Base-by-base conservation (phyloP, 345 rosid species). In the Lepidium sativum region DNA sequence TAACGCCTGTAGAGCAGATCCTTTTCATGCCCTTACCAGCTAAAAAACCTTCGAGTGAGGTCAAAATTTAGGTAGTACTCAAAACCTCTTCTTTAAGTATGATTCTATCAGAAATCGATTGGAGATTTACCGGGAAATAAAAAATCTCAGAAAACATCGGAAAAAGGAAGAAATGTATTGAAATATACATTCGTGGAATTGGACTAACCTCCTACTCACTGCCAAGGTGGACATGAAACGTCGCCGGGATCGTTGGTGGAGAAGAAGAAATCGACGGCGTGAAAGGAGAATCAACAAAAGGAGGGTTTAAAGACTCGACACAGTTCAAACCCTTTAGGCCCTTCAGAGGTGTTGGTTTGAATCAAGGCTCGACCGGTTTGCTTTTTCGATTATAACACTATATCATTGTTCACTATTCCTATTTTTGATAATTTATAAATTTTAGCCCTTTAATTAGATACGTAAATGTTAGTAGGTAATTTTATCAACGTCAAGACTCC, bases 161-260 rank as follows among this genome's bases (percentile, higher is more conserved):
- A 57, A 23, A 23, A 57, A 16, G 40, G 14, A 54, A 14, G 3
- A 35, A 11, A 11, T 37, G 5, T 37, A 37, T 3, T 10, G 18
- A 27, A 32, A 33, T 25, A 47, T 9, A 49, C 54, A 35, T n/a
- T 47, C 44, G 2, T 18, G 29, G 88, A 81, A 81, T 67, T 80
- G 89, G 92, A 84, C 84, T 57, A 85, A 92, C 78, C 79, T 92
- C 14, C 85, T 86, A 70, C 85, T 91, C 60, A 80, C 87, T n/a
- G 83, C 84, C 50, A 77, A 89, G 67, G 81, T 88, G 18, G 87
- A 89, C 32, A 88, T 81, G 31, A 87, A 81, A 79, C 96, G 44
- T 8, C 41, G 49, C 56, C 49, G 49, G 64, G 25, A 23, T 45
- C 11, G 21, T 16, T 41, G 44, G 17, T 57, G 65, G 50, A 18